Evolutionary conservation across 495 filamentous ascomycete genomes (phyloP), one percentile per base, ranked within the genome.

Genomic region (Neurospora tetraspora): DNA sequence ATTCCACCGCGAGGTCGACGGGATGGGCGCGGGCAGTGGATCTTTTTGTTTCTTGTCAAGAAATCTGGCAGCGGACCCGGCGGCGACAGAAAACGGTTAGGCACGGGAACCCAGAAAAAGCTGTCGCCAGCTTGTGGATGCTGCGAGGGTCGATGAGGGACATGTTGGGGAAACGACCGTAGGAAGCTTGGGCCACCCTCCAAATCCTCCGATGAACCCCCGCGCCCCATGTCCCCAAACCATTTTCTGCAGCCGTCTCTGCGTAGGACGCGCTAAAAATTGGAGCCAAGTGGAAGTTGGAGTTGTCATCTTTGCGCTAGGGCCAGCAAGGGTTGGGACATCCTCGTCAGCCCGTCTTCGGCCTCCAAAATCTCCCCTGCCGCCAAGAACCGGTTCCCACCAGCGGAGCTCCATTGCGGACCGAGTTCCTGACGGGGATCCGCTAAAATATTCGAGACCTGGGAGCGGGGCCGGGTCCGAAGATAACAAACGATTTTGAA

Each of bases 131-230:
- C 65, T 74, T 70, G 73, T 34, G 53, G 65, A 37, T 45, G 47
- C 45, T 47, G 31, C 39, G 65, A 72, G 69, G 70, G 18, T 43
- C 40, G 65, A 69, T 34, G 69, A 45, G 72, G 37, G 18, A 69
- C 65, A 37, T 72, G 71, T 72, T 72, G 71, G 71, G 71, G 68
- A 69, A 36, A 45, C 45, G 23, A 14, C 14, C 14, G 11, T 27
- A 18, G 14, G 34, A 37, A 71, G 70, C 70, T 71, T 71, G 42
- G 70, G 38, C 70, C 70, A 71, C 34, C 38, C 9, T 31, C 71
- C 39, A 43, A 69, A 27, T 59, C 61, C 53, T 36, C 31, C 53
- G 53, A 61, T 61, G 53, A 61, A 61, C 53, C 53, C 53, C 53
- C 53, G 53, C 53, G 53, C 53, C 53, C 53, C 53, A 61, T 61